These are phyloP conservation scores for Phyllosticta paracitricarpa DNA, from an alignment of 2,329 filamentous ascomycete genomes.

Conservation along the genomic window DNA sequence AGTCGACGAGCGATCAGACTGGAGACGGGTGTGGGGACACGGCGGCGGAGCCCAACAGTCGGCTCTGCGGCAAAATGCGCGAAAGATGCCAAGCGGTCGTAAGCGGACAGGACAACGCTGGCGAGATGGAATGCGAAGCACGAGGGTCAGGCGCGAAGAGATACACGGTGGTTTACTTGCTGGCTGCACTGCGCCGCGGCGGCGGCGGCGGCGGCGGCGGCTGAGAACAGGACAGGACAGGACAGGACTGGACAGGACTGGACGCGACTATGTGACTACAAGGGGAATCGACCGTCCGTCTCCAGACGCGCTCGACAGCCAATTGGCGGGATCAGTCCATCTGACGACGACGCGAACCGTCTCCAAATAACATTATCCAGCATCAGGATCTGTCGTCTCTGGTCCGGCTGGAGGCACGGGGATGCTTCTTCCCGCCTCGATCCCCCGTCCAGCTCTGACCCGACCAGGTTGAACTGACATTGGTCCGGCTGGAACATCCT, in stretches of 20 bases:
- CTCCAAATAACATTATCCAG: background rate
- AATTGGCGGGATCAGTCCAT: background rate
- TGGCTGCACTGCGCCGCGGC: background rate
- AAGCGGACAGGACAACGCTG: background rate
- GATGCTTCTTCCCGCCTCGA: background rate
- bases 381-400: background rate
- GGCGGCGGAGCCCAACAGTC: background rate
- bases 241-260: too few species aligned
- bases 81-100: slow-evolving; percentile 7
- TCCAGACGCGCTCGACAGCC: too few species aligned
- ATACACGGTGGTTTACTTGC: background rate
- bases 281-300: background rate
- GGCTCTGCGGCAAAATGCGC: background rate
- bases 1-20: slow-evolving; percentile 4
- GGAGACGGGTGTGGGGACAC: slow-evolving; percentile 3
- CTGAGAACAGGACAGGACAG: background rate
- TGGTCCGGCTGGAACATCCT: background rate
- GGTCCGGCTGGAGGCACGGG: too few species aligned
- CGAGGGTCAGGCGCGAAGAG: background rate
- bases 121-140: background rate
- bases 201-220: slow-evolving; percentile 6
- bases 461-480: too few species aligned
- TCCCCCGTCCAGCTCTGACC: background rate
- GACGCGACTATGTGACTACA: too few species aligned
- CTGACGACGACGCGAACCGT: background rate